Percentiles rank a stretch among this genome's conserved stretches.
Conservation (phyloP, 805 yeast genomes). For the Ogataea henricii region DNA sequence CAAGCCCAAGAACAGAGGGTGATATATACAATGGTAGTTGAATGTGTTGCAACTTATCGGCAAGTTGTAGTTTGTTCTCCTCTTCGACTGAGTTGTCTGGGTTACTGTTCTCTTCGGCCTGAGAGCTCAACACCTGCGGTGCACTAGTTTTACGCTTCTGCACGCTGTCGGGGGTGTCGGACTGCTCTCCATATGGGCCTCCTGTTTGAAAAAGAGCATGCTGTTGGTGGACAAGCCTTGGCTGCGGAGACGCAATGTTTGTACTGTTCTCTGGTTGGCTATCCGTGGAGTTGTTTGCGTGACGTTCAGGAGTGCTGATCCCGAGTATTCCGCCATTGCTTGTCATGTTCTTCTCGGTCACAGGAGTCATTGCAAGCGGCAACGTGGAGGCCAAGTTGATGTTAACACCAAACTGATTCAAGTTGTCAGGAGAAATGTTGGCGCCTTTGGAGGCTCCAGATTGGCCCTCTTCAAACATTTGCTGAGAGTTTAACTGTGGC, state of each 20-base stretch:
- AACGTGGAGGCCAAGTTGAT: slow-evolving; percentile 68
- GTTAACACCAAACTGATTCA: slow-evolving; percentile 43
- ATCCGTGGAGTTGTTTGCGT: background rate
- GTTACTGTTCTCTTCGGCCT: background rate
- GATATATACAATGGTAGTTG: slow-evolving; percentile 9
- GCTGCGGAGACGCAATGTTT: slow-evolving; percentile 12
- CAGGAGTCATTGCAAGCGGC: slow-evolving; percentile 79
- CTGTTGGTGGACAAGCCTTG: slow-evolving; percentile 6
- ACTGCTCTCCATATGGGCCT: background rate
- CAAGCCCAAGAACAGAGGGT: slow-evolving; percentile 4
- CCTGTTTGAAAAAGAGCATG: background rate
- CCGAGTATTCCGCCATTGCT: slow-evolving; percentile 18
- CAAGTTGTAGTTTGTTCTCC: slow-evolving; percentile 1
- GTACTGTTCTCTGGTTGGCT: background rate
- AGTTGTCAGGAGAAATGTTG: slow-evolving; percentile 22
- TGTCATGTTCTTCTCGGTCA: slow-evolving; percentile 52
- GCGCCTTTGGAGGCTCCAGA: slow-evolving; percentile 1
- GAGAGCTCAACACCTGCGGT: background rate
- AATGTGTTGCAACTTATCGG: slow-evolving; percentile 10
- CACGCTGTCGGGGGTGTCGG: slow-evolving; percentile 2
- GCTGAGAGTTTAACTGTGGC: slow-evolving; percentile 42
- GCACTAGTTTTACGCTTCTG: background rate
- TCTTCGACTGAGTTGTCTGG: slow-evolving; percentile 1
- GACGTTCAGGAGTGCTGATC: slow-evolving; percentile 24
- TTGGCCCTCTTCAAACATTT: slow-evolving; percentile 9